These are phyloP conservation scores for Moricandia arvensis DNA, from an alignment of 345 rosid species.

Conservation along the genomic window DNA sequence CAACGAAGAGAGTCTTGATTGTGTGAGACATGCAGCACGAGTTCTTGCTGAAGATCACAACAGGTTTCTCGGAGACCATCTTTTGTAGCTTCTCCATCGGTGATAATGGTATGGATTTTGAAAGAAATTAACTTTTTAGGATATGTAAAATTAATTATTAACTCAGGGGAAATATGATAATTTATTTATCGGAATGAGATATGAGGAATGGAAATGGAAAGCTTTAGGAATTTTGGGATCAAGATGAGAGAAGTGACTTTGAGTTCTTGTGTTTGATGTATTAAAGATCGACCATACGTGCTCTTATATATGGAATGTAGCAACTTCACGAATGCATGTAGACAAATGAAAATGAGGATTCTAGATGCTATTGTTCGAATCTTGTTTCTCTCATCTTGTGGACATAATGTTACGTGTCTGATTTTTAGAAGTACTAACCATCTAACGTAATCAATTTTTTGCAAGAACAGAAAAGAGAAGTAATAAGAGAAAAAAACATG, in stretches of 20 bases:
- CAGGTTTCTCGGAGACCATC: conserved; percentile 64
- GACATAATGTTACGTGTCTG: not conserved
- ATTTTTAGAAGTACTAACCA: not conserved
- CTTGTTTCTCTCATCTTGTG: not conserved
- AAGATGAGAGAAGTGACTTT: conserved; percentile 8
- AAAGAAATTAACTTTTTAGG: not conserved
- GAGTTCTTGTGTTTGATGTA: conserved; percentile 13
- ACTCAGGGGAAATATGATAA: not conserved
- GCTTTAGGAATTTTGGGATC: not conserved
- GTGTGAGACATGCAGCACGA: conserved; percentile 72
- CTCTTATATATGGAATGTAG: conserved; percentile 15
- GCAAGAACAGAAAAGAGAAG: not conserved
- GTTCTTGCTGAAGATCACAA: conserved; percentile 76
- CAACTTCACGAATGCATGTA: not conserved
- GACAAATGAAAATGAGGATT: not conserved
- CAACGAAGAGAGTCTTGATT: conserved; percentile 57
- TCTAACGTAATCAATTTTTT: not conserved
- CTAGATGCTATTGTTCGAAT: conserved; percentile 1
- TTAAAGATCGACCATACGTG: not conserved
- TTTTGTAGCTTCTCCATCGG: conserved; percentile 55
- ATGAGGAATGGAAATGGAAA: not conserved
- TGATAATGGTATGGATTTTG: not conserved
- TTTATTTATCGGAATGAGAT: not conserved
- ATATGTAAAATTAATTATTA: not conserved
- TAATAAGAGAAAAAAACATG: not conserved